Base-by-base conservation (phyloP, 176 grass and related monocot species). In the Microstegium vimineum region DNA sequence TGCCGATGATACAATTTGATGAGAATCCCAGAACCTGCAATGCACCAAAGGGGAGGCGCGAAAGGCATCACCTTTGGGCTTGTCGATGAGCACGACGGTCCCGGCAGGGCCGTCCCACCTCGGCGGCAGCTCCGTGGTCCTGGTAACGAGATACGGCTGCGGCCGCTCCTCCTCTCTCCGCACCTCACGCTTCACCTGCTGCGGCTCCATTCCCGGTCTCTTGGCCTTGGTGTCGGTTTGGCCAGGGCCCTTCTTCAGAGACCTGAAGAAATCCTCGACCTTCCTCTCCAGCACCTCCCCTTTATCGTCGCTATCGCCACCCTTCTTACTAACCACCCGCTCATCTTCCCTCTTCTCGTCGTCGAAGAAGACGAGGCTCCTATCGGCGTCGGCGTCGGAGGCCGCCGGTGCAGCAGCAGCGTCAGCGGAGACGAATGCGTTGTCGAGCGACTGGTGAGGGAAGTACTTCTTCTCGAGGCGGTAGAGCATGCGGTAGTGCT, bases 391-490 rank as follows among this genome's bases (percentile, higher is more conserved):
- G 70, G 45, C 77, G 27, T 56, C 83, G 46, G 81, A 35, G n/a
- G 74, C 26, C 10, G 74, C 26, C 10, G 79, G 71, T 10, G 20
- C 84, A 33, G 68, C 51, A 23, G 16, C 84, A 26, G 68, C 62
- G 25, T 54, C 84, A 11, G 90, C 83, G 70, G 94, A 60, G 59
- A 93, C 72, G 66, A 98, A 98, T 0, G 95, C 95, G 22, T 98
- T 98, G 73, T 98, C 95, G 51, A 98, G 92, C 22, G 95, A 95
- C 59, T 98, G 90, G 64, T 93, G 81, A 2, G 95, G 95, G 79
- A 95, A 95, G 82, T 93, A 98, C 82, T 98, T 98, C 82, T 98
- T 98, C 92, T 98, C 95, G 66, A 98, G 88, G 78, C 82, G 88
- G 83, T 98, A 91, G 36, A 95, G 90, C 92, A 98, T 95, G 84